phyloP scores from a whole-genome alignment of 164 flowering plant genomes.

The Stephania cephalantha region DNA sequence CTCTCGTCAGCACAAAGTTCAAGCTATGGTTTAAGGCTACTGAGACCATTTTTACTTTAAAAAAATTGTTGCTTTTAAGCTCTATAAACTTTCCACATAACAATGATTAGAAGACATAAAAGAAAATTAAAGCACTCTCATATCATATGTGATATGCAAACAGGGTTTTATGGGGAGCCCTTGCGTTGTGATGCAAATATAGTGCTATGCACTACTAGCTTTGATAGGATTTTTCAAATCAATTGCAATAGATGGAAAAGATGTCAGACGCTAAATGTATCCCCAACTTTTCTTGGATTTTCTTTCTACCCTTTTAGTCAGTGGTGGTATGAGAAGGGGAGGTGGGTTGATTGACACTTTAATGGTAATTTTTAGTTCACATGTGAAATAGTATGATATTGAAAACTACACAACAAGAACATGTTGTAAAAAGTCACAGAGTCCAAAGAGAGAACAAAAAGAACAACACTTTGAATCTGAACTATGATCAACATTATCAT shows the following conservation, averaged over 20 bases:
- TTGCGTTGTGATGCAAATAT: not conserved
- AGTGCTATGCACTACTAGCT: not conserved
- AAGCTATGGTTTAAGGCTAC: not conserved
- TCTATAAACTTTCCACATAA: not conserved
- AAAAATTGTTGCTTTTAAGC: too few species aligned
- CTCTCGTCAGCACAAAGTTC: too few species aligned
- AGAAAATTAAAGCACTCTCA: not conserved
- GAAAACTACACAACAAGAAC: not conserved
- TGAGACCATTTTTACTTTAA: too few species aligned
- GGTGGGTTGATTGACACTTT: not conserved
- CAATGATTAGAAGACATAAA: not conserved
- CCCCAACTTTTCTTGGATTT: not conserved
- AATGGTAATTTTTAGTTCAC: constrained; percentile 3
- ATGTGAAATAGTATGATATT: constrained; percentile 1
- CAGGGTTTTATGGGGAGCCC: not conserved
- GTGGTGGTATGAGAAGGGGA: not conserved
- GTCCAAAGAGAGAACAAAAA: not conserved
- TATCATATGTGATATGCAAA: not conserved
- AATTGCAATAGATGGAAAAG: not conserved
- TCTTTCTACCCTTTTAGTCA: not conserved
- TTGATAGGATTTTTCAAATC: not conserved
- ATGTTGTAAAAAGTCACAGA: not conserved
- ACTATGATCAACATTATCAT: not conserved
- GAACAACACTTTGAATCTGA: not conserved
- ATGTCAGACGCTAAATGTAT: not conserved